Percentiles rank a stretch among this genome's conserved stretches.
Evolutionary conservation across 2,329 filamentous ascomycete species (phyloP).

Genomic region (Claviceps humidiphila): DNA sequence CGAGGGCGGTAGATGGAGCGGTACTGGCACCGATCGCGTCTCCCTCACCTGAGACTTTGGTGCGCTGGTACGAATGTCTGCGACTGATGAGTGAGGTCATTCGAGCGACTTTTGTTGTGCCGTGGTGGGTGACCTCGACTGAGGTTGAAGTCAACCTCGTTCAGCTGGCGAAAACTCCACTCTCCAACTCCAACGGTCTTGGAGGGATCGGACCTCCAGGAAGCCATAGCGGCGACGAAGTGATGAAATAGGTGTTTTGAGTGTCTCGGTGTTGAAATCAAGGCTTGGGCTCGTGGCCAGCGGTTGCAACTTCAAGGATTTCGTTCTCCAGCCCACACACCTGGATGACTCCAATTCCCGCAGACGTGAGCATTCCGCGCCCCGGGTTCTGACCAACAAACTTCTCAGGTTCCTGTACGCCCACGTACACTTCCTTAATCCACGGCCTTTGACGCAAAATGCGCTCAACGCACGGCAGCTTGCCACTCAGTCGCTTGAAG

Average conservation of each 20-base stretch:
- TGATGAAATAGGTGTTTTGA: background rate
- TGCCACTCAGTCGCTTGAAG: constrained; percentile 59
- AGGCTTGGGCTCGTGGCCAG: constrained; percentile 46
- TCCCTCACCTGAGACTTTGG: background rate
- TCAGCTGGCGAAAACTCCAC: background rate
- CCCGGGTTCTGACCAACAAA: constrained; percentile 80
- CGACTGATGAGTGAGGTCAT: background rate
- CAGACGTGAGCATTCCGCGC: constrained; percentile 52
- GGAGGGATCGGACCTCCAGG: background rate
- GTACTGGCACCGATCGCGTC: background rate
- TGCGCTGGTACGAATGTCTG: background rate
- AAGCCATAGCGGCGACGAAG: background rate
- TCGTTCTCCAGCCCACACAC: constrained; percentile 65
- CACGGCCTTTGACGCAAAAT: constrained; percentile 50
- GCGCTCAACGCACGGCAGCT: constrained; percentile 64
- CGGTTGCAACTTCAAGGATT: constrained; percentile 70
- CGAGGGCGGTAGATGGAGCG: background rate
- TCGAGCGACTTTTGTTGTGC: too few relatives aligned
- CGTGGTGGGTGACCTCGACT: background rate
- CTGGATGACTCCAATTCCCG: constrained; percentile 61
- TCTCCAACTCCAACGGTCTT: background rate
- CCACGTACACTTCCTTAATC: constrained; percentile 71
- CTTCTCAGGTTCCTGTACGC: constrained; percentile 76
- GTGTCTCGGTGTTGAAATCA: background rate
- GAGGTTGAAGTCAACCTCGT: background rate